Percentiles rank a stretch among this genome's conserved stretches.
phyloP scores from a whole-genome alignment of 768 basidiomycete genomes.

The Boletus sp. region DNA sequence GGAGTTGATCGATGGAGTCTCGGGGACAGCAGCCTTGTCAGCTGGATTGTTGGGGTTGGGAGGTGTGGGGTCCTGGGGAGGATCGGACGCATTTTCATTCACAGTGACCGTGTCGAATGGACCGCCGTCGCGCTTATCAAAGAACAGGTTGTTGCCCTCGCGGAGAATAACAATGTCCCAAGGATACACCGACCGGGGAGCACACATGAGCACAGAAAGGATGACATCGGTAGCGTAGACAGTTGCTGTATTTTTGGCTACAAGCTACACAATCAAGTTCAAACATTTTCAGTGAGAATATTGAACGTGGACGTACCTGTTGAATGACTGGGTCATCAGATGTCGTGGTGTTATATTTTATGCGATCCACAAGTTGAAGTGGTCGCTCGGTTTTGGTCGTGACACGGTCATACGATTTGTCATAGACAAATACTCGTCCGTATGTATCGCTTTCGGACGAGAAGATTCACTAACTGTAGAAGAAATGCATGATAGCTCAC shows the following conservation, averaged over 20 bases:
- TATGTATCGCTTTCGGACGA: constrained; percentile 61
- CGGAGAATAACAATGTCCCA: constrained; percentile 98
- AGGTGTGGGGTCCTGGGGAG: constrained; percentile 78
- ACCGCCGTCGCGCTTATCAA: constrained; percentile 97
- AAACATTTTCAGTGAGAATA: background rate
- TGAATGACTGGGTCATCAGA: constrained; percentile 98
- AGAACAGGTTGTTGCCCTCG: constrained; percentile 89
- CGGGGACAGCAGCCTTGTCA: constrained; percentile 61
- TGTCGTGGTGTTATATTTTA: constrained; percentile 96
- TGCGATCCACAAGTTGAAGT: constrained; percentile 88
- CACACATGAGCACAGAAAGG: constrained; percentile 93
- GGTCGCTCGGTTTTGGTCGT: constrained; percentile 91
- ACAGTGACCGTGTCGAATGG: constrained; percentile 97
- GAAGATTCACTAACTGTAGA: constrained; percentile 5
- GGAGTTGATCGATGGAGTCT: constrained; percentile 84
- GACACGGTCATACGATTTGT: constrained; percentile 92
- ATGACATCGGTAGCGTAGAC: constrained; percentile 96
- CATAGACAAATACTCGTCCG: constrained; percentile 89
- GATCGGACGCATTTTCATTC: constrained; percentile 97
- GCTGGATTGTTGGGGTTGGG: constrained; percentile 73
- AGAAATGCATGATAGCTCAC: constrained; percentile 24
- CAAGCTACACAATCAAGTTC: constrained; percentile 51
- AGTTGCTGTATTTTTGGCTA: constrained; percentile 72
- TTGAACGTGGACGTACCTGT: constrained; percentile 48
- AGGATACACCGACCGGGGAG: constrained; percentile 91